Conservation (phyloP, 345 rosid species). For the Pugionium cornutum region DNA sequence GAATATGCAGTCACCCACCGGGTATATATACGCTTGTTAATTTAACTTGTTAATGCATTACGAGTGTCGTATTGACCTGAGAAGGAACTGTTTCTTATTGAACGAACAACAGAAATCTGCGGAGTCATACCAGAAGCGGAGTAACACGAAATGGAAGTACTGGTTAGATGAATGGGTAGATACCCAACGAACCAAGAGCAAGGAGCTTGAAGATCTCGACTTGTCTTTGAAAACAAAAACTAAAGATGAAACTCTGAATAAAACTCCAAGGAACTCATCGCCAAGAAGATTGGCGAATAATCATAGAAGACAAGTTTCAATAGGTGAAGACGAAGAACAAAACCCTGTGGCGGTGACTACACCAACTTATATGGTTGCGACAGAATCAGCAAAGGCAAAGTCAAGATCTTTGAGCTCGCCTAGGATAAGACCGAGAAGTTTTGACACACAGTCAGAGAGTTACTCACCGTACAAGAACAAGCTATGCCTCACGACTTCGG, state of each 20-base stretch:
- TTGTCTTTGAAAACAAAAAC: conserved; percentile 48
- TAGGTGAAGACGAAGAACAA: conserved; percentile 60
- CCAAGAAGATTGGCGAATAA: conserved; percentile 49
- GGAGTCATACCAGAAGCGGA: conserved; percentile 64
- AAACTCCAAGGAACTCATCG: conserved; percentile 43
- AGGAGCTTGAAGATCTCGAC: conserved; percentile 81
- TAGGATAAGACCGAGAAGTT: conserved; percentile 59
- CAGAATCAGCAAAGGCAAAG: conserved; percentile 87
- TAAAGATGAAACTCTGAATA: conserved; percentile 43
- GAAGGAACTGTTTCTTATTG: conserved; percentile 11
- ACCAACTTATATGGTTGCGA: conserved; percentile 92
- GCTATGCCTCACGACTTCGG: conserved; percentile 48
- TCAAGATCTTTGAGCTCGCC: conserved; percentile 77
- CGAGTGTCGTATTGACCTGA: conserved; percentile 26
- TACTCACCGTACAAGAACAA: conserved; percentile 76
- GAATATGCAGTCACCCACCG: conserved; percentile 67
- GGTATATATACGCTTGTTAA: conserved; percentile 41
- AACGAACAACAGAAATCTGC: conserved; percentile 62
- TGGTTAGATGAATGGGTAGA: conserved; percentile 95
- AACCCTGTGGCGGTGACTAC: conserved; percentile 38
- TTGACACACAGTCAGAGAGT: conserved; percentile 77
- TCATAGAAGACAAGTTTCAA: conserved; percentile 61
- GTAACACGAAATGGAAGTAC: conserved; percentile 69
- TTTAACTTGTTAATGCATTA: neutral
- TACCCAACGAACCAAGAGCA: conserved; percentile 66